These are phyloP conservation scores for Mycena kentingensis DNA, from an alignment of 768 basidiomycete genomes.

Conservation along the genomic window DNA sequence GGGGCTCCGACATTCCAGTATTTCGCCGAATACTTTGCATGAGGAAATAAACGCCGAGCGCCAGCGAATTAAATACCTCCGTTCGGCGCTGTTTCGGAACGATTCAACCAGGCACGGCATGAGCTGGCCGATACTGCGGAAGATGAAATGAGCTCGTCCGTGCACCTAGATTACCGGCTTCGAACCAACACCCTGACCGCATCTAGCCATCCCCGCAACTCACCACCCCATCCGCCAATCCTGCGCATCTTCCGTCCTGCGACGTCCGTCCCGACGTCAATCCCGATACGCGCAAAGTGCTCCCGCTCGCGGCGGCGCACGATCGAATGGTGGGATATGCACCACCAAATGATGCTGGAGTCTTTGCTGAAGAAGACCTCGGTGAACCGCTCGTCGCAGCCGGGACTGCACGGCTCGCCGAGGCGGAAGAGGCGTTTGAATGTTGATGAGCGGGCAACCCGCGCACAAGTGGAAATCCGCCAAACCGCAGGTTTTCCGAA, in stretches of 20 bases:
- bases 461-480: no score
- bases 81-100: no score
- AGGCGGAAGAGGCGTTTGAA: constrained; percentile 45
- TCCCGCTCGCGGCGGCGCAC: constrained; percentile 29
- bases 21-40: no score
- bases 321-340: constrained; percentile 43
- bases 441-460: no score
- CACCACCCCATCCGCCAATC: constrained; percentile 53
- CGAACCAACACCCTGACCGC: constrained; percentile 35
- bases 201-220: constrained; percentile 43
- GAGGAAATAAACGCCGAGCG: no score
- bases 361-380: constrained; percentile 49
- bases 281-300: constrained; percentile 35
- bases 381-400: constrained; percentile 45
- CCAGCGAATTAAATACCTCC: no score
- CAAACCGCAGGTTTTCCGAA: no score
- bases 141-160: no score
- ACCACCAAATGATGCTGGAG: constrained; percentile 58
- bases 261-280: constrained; percentile 34
- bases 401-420: constrained; percentile 45
- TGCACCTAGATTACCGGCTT: no score
- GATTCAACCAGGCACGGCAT: no score
- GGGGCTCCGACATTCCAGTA: no score
- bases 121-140: no score
- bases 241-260: constrained; percentile 43